Conservation (phyloP, 495 filamentous ascomycete species). For the Penicillium cosmopolitanum region DNA sequence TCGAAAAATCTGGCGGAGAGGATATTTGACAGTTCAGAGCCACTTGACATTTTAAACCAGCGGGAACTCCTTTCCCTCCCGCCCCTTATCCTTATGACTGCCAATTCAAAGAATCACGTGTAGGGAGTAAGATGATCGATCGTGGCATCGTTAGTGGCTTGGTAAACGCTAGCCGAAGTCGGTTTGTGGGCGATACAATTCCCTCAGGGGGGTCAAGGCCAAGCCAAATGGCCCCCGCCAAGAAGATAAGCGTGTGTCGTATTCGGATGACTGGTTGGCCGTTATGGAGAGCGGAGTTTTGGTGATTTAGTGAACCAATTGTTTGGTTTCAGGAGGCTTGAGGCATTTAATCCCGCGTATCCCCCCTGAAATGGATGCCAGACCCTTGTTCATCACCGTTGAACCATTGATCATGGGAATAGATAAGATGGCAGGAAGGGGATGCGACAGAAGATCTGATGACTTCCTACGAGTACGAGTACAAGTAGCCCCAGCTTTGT, state of each 20-base stretch:
- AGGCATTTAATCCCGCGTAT: neutral
- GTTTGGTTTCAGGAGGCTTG: neutral
- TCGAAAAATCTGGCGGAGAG: neutral
- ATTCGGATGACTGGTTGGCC: neutral
- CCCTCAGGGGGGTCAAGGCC: constrained; percentile 1
- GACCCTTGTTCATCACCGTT: neutral
- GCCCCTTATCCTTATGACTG: neutral
- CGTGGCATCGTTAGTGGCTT: neutral
- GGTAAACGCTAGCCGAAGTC: neutral
- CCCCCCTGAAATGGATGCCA: neutral
- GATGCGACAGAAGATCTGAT: too few relatives aligned
- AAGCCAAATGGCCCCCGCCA: neutral
- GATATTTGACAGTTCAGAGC: neutral
- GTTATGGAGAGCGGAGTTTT: neutral
- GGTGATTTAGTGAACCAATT: neutral
- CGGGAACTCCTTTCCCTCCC: neutral
- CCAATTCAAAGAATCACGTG: constrained; percentile 2
- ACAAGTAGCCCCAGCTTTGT: too few relatives aligned
- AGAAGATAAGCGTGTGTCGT: constrained; percentile 4
- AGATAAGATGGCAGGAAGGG: too few relatives aligned
- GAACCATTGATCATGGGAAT: neutral
- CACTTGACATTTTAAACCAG: constrained; percentile 1
- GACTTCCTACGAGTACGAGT: too few relatives aligned
- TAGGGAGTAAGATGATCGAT: neutral
- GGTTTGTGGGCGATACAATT: constrained; percentile 1